Evolutionary conservation across 1,139 yeast genomes (phyloP), one percentile per base, ranked within the genome.

Genomic region (Saccharomyces pastorianus): DNA sequence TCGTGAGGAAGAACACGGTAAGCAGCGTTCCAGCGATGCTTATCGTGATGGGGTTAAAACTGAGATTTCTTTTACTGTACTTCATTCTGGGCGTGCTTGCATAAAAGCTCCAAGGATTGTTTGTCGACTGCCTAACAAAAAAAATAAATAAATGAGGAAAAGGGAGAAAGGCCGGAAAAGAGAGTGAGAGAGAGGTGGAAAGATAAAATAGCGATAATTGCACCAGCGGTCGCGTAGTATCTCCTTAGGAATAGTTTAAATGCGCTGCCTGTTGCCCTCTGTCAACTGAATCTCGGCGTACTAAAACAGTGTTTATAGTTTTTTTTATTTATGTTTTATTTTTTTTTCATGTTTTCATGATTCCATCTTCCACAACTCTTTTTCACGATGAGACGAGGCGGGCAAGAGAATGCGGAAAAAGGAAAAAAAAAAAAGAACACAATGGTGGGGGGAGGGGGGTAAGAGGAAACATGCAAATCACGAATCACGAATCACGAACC

Each of bases 1-100:
- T 41, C 27, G 41, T 28, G 51, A 48, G 46, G 25, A 48, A 38
- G 48, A 31, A 51, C 48, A 47, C 41, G 27, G 50, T 50, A 17
- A 48, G 48, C 51, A 51, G 42, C 38, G 53, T 41, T 47, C 53
- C 53, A 23, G 46, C 53, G 48, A 23, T 14, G 28, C 53, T 51
- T 26, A 46, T 31, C 13, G 41, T 46, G 6, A 29, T 31, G 26
- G 50, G 53, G 48, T 23, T 26, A 17, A 27, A 28, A 2, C n/a
- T 9, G 32, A 28, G 32, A 1, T 23, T 28, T 28, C 3, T 28
- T 11, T 38, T 47, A n/a, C 26, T 47, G 44, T 51, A 47, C 50
- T 51, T 47, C 48, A 44, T 46, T 11, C 31, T 46, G 44, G 44
- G 6, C 3, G 20, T n/a, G 6, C 9, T 26, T 27, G 48, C 48